These are phyloP conservation scores for Saraca asoca DNA, from an alignment of 331 rosid species.

Conservation along the genomic window DNA sequence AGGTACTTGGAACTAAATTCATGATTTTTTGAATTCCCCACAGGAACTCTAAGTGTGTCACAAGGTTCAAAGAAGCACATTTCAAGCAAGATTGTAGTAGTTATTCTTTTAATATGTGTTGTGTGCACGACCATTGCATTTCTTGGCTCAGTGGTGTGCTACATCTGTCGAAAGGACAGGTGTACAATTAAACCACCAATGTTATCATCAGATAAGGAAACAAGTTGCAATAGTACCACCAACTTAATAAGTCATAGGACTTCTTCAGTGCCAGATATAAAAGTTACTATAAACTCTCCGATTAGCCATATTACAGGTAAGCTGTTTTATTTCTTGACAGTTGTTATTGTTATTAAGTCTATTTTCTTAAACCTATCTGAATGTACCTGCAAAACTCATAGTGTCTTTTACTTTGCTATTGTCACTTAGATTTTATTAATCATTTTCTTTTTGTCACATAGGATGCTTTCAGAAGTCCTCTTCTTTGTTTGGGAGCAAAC, in stretches of 20 bases:
- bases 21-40: constrained; percentile 38
- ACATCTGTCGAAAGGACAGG: constrained; percentile 52
- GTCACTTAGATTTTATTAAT: not conserved
- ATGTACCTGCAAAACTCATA: constrained; percentile 4
- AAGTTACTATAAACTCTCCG: constrained; percentile 46
- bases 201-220: constrained; percentile 62
- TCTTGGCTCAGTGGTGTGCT: constrained; percentile 60
- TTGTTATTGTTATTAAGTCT: constrained; percentile 14
- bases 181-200: constrained; percentile 49
- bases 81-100: constrained; percentile 61
- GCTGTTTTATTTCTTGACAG: constrained; percentile 14
- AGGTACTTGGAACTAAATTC: constrained; percentile 32
- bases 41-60: constrained; percentile 60
- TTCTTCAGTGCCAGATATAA: constrained; percentile 54
- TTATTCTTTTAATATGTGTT: constrained; percentile 58
- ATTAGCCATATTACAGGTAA: constrained; percentile 54
- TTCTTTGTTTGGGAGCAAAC: constrained; percentile 57
- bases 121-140: constrained; percentile 66
- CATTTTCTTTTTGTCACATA: constrained; percentile 36
- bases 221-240: constrained; percentile 65
- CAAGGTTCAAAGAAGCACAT: constrained; percentile 58
- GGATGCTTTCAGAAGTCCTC: constrained; percentile 76
- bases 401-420: constrained; percentile 18
- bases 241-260: constrained; percentile 62
- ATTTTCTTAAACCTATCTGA: constrained; percentile 9